Evolutionary conservation across 2,329 filamentous ascomycete species (phyloP).

Genomic region (Eutypa lata): DNA sequence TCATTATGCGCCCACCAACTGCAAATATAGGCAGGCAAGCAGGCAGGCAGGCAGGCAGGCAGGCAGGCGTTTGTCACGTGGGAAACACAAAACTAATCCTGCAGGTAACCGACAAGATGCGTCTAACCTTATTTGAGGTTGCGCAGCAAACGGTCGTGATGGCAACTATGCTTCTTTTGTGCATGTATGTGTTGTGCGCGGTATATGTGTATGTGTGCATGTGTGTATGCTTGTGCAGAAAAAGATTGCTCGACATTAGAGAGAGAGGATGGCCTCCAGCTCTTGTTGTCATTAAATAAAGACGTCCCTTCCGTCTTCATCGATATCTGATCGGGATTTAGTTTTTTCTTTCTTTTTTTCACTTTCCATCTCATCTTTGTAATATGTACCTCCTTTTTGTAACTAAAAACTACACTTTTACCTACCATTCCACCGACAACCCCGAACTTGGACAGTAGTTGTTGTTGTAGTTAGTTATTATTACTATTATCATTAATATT

Average conservation of each 20-base stretch:
- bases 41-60: too few species aligned
- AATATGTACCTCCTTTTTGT: neutral
- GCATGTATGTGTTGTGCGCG: too few species aligned
- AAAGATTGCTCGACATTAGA: conserved; percentile 9
- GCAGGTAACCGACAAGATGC: conserved; percentile 34
- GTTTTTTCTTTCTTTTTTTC: neutral
- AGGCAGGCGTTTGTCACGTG: conserved; percentile 39
- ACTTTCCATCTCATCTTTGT: neutral
- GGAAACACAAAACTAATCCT: conserved; percentile 32
- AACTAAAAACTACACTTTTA: neutral
- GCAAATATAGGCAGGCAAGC: conserved; percentile 15
- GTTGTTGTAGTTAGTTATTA: too few species aligned
- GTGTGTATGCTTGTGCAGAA: neutral
- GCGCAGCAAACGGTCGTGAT: conserved; percentile 30
- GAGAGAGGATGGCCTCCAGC: conserved; percentile 2
- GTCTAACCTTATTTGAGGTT: conserved; percentile 35
- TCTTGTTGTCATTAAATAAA: neutral
- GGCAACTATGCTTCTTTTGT: conserved; percentile 8
- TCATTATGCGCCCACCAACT: conserved; percentile 10
- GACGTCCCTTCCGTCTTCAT: neutral
- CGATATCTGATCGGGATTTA: neutral
- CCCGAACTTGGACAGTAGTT: neutral
- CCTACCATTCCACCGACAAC: neutral
- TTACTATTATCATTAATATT: too few species aligned
- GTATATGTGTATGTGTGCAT: conserved; percentile 6